Conservation (phyloP, 2,329 filamentous ascomycete species). For the Colletotrichum tanaceti region DNA sequence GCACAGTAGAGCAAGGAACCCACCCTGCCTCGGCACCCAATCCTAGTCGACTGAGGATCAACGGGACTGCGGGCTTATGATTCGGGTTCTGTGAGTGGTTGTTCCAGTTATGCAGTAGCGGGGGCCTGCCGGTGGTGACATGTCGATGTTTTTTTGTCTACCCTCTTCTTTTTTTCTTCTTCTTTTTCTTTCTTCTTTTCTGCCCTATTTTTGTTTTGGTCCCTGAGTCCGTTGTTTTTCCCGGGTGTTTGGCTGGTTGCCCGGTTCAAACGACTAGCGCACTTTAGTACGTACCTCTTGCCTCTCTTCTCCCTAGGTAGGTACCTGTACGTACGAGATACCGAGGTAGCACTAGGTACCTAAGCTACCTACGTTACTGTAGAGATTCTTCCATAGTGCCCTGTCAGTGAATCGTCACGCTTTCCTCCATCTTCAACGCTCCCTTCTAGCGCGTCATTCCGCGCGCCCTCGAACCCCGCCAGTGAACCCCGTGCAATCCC, state of each 20-base stretch:
- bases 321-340: no score
- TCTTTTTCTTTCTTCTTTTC: conserved; percentile 18
- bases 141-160: background rate
- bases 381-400: no score
- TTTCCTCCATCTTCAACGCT: background rate
- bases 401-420: no score
- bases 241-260: conserved; percentile 29
- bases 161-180: conserved; percentile 15
- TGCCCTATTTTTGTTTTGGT: conserved; percentile 32
- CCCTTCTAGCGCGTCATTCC: conserved; percentile 32
- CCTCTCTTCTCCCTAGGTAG: background rate
- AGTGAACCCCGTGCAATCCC: conserved; percentile 22
- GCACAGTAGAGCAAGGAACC: conserved; percentile 14
- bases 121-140: conserved; percentile 12
- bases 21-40: conserved; percentile 16
- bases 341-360: no score
- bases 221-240: conserved; percentile 11
- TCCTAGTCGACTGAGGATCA: background rate
- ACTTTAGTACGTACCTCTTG: conserved; percentile 17
- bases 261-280: conserved; percentile 25
- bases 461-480: conserved; percentile 28
- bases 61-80: no score
- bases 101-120: background rate
- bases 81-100: background rate
- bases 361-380: no score